phyloP scores from a whole-genome alignment of 768 basidiomycete genomes.

The Russula foetens region DNA sequence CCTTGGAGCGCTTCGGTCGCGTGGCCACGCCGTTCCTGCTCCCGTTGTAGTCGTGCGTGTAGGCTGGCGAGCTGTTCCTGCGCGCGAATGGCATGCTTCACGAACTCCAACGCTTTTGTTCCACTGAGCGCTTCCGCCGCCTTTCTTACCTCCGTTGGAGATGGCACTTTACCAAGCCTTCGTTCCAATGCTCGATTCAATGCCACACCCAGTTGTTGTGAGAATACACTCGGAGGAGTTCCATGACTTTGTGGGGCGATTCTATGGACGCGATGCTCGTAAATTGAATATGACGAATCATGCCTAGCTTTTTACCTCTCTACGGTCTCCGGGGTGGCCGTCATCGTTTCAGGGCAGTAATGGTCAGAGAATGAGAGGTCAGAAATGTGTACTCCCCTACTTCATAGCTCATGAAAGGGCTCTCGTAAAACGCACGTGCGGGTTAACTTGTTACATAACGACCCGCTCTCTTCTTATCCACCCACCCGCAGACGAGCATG shows the following conservation, averaged over 20 bases:
- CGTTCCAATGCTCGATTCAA: slow-evolving; percentile 3
- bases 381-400: too few relatives aligned
- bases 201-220: not conserved
- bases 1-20: not conserved
- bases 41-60: not conserved
- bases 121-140: not conserved
- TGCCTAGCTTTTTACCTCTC: not conserved
- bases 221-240: not conserved
- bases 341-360: not conserved
- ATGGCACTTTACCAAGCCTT: slow-evolving; percentile 1
- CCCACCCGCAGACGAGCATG: too few relatives aligned
- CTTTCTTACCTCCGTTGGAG: not conserved
- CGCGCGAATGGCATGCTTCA: not conserved
- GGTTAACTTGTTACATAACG: too few relatives aligned
- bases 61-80: slow-evolving; percentile 7
- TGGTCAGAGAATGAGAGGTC: not conserved
- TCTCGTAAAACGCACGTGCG: too few relatives aligned
- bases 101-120: not conserved
- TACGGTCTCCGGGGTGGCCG: not conserved
- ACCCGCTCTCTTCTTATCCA: too few relatives aligned
- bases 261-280: not conserved
- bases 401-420: too few relatives aligned
- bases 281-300: not conserved
- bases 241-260: not conserved
- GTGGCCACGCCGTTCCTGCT: too few relatives aligned